phyloP scores from a whole-genome alignment of 768 basidiomycete genomes.

The Amanita phalloides region DNA sequence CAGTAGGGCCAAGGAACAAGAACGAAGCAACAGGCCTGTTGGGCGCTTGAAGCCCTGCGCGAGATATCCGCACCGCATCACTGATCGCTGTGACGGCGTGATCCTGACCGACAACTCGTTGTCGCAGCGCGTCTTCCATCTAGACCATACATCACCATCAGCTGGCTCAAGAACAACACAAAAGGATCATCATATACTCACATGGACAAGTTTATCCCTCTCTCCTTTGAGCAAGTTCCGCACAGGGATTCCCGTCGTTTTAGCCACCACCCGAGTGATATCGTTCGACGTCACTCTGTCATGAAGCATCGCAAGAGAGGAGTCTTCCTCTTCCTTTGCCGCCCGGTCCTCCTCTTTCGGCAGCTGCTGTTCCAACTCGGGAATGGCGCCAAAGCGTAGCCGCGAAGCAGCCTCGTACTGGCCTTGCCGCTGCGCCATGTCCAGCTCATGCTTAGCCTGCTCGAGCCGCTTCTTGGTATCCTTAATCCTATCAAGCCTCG shows the following conservation, averaged over 20 bases:
- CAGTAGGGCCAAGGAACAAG: slow-evolving; percentile 83
- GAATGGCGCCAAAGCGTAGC: slow-evolving; percentile 78
- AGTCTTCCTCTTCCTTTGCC: slow-evolving; percentile 27
- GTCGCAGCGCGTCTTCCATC: slow-evolving; percentile 78
- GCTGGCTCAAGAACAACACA: not conserved
- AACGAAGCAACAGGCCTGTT: slow-evolving; percentile 89
- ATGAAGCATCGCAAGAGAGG: slow-evolving; percentile 58
- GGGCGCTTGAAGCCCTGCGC: slow-evolving; percentile 83
- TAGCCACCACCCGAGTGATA: slow-evolving; percentile 81
- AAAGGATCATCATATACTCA: slow-evolving; percentile 22
- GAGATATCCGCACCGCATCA: slow-evolving; percentile 87
- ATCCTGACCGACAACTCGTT: slow-evolving; percentile 84
- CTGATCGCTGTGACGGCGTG: slow-evolving; percentile 79
- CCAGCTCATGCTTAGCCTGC: slow-evolving; percentile 78
- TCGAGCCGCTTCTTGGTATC: slow-evolving; percentile 64
- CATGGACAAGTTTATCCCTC: slow-evolving; percentile 80
- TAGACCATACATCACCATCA: slow-evolving; percentile 15
- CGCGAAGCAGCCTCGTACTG: slow-evolving; percentile 78
- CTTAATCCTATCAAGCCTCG: slow-evolving; percentile 57
- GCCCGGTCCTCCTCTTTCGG: slow-evolving; percentile 37
- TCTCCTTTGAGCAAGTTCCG: slow-evolving; percentile 84
- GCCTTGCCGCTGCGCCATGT: slow-evolving; percentile 84
- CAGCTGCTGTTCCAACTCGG: slow-evolving; percentile 63
- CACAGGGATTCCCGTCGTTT: slow-evolving; percentile 83
- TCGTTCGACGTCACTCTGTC: slow-evolving; percentile 86